Base-by-base conservation (phyloP, 306 rosid genomes). In the Cucurbita maxima region DNA sequence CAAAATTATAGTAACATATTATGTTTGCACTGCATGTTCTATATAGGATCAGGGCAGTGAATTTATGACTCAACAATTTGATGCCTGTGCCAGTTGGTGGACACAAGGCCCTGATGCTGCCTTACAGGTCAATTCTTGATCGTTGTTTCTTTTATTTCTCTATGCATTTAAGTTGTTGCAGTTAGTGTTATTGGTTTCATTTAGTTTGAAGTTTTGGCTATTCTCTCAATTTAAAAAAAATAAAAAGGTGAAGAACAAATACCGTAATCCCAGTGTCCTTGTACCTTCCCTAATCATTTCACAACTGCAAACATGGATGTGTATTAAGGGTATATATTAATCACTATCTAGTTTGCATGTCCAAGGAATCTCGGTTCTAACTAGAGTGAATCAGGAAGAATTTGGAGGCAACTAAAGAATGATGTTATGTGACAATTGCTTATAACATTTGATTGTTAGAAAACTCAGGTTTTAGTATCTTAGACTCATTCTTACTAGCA, bases 51-150 rank as follows among this genome's bases (percentile, higher is more conserved):
- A 78, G 82, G 84, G 78, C 75, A 76, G 80, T 67, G 89, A 79
- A 81, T 86, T 79, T 79, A 85, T 94, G 78, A 81, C 86, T 61
- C 97, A 92, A 74, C 84, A 84, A 79, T 89, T 94, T 85, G 97
- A 94, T 69, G 98, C 90, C 57, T 90, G 97, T 87, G 98, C 97
- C 60, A 94, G 98, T 83, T 94, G 98, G 98, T 94, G 98, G 98
- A 94, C 98, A 71, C 98, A 94, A 82, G 98, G 98, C 71, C 98
- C 96, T 66, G 88, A 87, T 86, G 87, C 97, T 81, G 72, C 80
- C 57, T 76, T 94, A 84, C 98, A 89, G 98, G 98, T 94, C 88
- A 80, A 75, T 51, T 72, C 75, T 78, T 16, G 63, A n/a, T 38
- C 10, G 37, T 54, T 50, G 20, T 72, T 7, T 36, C 12, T 38